phyloP scores from a whole-genome alignment of 2,329 filamentous ascomycete species.

The Aciculosporium take region DNA sequence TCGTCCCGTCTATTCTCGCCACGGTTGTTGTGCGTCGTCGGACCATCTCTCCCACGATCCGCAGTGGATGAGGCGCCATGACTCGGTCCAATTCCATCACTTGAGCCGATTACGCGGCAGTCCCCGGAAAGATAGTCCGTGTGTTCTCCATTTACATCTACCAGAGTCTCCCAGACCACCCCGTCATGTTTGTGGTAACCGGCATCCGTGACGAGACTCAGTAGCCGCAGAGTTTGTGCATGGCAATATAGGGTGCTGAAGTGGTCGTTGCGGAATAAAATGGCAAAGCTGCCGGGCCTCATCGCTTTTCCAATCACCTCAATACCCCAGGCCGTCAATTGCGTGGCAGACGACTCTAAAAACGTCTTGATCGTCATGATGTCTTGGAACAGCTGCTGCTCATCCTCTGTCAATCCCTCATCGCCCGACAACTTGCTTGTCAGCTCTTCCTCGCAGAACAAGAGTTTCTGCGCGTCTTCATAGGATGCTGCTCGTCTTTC shows the following conservation, averaged over 20 bases:
- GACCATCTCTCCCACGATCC: conserved; percentile 32
- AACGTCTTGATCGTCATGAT: conserved; percentile 75
- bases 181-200: conserved; percentile 81
- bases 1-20: conserved; percentile 15
- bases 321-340: conserved; percentile 72
- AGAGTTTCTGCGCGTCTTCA: conserved; percentile 79
- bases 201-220: conserved; percentile 82
- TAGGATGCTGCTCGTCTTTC: conserved; percentile 66
- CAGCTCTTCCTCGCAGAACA: conserved; percentile 79
- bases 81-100: conserved; percentile 10
- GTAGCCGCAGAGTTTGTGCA: conserved; percentile 57
- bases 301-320: conserved; percentile 58
- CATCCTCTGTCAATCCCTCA: conserved; percentile 48
- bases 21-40: conserved; percentile 31
- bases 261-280: conserved; percentile 93
- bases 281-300: conserved; percentile 65
- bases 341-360: conserved; percentile 65
- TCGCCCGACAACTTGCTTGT: conserved; percentile 52
- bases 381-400: conserved; percentile 71
- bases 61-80: conserved; percentile 7
- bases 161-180: conserved; percentile 89
- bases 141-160: conserved; percentile 71
- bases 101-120: conserved; percentile 65
- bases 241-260: conserved; percentile 91
- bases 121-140: conserved; percentile 83